Conservation (phyloP, 176 grass and related monocot genomes). For the Triticum monococcum region DNA sequence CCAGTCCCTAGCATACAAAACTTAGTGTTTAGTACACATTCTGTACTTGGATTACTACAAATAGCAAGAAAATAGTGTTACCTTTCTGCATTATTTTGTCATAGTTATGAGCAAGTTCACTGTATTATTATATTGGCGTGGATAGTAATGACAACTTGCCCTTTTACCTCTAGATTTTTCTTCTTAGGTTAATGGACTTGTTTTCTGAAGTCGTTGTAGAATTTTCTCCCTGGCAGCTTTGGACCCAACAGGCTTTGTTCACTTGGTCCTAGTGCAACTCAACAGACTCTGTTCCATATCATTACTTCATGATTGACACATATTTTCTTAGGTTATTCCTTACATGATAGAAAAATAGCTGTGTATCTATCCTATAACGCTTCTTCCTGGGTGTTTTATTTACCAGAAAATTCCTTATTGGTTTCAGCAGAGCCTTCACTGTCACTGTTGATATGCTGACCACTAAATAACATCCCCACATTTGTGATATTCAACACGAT, state of each 20-base stretch:
- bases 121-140: neutral
- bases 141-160: neutral
- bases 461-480: neutral
- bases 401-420: neutral
- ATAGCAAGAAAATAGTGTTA: slow-evolving; percentile 9
- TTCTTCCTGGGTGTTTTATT: neutral
- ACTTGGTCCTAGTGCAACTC: neutral
- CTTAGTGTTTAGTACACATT: neutral
- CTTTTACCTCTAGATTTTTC: neutral
- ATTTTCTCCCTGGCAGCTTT: neutral
- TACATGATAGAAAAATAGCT: neutral
- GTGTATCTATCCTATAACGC: neutral
- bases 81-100: neutral
- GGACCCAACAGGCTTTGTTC: neutral
- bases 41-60: neutral
- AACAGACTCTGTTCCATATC: neutral
- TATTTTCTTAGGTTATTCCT: neutral
- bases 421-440: neutral
- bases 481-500: neutral
- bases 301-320: neutral
- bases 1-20: neutral
- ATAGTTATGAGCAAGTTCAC: neutral
- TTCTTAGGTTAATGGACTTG: slow-evolving; percentile 1
- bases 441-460: neutral
- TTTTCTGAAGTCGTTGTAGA: neutral